A percentile compares a stretch with the other conserved stretches of the same genome.
Conservation (phyloP, 805 yeast species). For the Candida odintsovae region DNA sequence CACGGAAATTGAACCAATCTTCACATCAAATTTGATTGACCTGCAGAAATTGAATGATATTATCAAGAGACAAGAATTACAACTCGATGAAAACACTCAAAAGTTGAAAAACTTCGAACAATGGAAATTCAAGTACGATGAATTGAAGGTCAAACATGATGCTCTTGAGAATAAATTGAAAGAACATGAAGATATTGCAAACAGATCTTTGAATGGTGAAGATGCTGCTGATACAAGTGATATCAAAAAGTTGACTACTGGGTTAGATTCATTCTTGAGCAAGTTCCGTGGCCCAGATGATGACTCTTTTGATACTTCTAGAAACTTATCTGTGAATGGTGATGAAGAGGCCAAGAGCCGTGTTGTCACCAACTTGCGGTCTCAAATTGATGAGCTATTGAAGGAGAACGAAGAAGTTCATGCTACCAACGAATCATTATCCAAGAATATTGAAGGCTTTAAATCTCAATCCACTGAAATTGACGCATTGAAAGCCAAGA, state of each 20-base stretch:
- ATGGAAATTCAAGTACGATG: constrained; percentile 40
- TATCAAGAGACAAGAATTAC: constrained; percentile 45
- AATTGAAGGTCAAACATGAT: constrained; percentile 39
- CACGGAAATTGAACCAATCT: constrained; percentile 43
- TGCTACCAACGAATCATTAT: constrained; percentile 26
- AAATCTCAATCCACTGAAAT: constrained; percentile 20
- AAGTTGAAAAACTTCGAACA: constrained; percentile 39
- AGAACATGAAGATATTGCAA: constrained; percentile 20
- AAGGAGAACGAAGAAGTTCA: constrained; percentile 39
- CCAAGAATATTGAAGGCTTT: constrained; percentile 29
- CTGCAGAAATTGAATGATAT: constrained; percentile 47
- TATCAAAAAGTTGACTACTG: constrained; percentile 22
- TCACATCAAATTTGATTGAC: constrained; percentile 47
- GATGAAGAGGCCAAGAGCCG: constrained; percentile 7
- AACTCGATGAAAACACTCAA: constrained; percentile 34
- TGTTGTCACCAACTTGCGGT: constrained; percentile 34
- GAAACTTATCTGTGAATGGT: not conserved
- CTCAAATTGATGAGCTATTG: constrained; percentile 52
- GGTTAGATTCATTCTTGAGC: constrained; percentile 23
- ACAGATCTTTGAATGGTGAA: not conserved
- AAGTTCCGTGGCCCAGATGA: constrained; percentile 20
- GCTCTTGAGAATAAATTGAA: constrained; percentile 32
- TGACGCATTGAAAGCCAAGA: constrained; percentile 25
- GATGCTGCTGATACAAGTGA: not conserved
- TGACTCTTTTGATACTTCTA: constrained; percentile 13